Conservation (phyloP, 2,329 filamentous ascomycete genomes). For the Sordariomycetes sp. region DNA sequence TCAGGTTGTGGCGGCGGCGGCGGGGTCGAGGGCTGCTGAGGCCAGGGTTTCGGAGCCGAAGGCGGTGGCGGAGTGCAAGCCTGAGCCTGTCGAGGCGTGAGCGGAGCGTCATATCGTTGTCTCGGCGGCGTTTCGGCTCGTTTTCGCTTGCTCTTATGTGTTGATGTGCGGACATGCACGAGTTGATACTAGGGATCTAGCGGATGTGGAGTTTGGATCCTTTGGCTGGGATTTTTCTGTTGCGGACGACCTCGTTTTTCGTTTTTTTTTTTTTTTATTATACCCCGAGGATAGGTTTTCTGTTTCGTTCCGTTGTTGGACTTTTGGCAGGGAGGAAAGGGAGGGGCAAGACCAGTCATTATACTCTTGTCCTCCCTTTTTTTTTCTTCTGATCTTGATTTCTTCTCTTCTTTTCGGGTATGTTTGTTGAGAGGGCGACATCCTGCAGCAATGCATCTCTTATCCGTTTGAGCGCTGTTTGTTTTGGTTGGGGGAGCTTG, state of each 20-base stretch:
- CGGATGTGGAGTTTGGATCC: background rate
- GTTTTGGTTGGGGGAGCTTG: background rate
- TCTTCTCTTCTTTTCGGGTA: background rate
- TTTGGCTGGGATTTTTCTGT: background rate
- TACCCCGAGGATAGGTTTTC: background rate
- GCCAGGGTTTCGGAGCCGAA: too few relatives aligned
- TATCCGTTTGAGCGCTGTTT: background rate
- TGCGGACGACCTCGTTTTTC: background rate
- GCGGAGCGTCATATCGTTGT: too few relatives aligned
- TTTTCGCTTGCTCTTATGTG: background rate
- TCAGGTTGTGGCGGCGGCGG: background rate
- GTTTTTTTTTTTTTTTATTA: background rate
- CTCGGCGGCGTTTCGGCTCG: too few relatives aligned
- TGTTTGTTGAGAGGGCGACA: background rate
- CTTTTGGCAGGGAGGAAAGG: background rate
- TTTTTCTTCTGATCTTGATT: background rate
- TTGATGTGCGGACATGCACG: background rate
- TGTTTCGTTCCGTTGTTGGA: background rate
- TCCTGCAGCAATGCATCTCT: background rate
- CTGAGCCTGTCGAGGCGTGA: background rate
- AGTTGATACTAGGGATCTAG: background rate
- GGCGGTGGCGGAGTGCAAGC: background rate
- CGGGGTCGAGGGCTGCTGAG: background rate
- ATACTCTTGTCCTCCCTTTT: background rate
- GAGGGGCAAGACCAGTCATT: background rate